phyloP scores from a whole-genome alignment of 495 filamentous ascomycete species.

The Talaromyces adpressus region DNA sequence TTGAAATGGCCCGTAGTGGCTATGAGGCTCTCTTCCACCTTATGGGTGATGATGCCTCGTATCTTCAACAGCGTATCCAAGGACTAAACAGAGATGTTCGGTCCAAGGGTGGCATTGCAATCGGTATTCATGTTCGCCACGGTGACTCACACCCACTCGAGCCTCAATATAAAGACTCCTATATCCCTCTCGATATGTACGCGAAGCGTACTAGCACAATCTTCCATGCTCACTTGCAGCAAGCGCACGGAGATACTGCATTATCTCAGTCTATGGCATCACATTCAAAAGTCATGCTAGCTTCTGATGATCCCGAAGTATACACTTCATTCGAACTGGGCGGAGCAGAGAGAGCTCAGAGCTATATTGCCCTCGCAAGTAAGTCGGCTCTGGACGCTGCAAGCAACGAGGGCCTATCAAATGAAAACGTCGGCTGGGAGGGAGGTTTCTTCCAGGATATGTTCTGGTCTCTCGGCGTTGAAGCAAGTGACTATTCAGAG shows the following conservation, averaged over 20 bases:
- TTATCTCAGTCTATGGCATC: neutral
- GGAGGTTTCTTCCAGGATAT: constrained; percentile 65
- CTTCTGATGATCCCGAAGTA: constrained; percentile 66
- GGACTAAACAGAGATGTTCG: constrained; percentile 39
- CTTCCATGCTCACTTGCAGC: neutral
- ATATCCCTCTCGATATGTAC: constrained; percentile 60
- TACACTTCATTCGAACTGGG: constrained; percentile 51
- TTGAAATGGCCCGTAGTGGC: constrained; percentile 51
- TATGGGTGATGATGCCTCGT: constrained; percentile 45
- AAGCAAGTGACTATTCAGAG: constrained; percentile 7
- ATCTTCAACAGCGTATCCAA: constrained; percentile 42
- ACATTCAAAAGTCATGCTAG: constrained; percentile 39
- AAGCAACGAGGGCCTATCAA: constrained; percentile 43
- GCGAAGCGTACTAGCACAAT: constrained; percentile 28
- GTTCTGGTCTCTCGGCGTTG: constrained; percentile 57
- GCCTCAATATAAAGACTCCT: constrained; percentile 57
- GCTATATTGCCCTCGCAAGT: constrained; percentile 56
- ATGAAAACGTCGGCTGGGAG: constrained; percentile 66
- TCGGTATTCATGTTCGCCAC: constrained; percentile 65
- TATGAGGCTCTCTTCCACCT: constrained; percentile 61
- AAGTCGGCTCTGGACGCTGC: constrained; percentile 40
- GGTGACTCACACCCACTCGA: constrained; percentile 64
- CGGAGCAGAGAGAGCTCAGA: constrained; percentile 46
- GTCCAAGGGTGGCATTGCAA: constrained; percentile 37
- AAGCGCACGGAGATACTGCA: constrained; percentile 1